Percentiles rank a stretch among this genome's conserved stretches.
Conservation (phyloP, 176 grass and related monocot species). For the Raddia guianensis region DNA sequence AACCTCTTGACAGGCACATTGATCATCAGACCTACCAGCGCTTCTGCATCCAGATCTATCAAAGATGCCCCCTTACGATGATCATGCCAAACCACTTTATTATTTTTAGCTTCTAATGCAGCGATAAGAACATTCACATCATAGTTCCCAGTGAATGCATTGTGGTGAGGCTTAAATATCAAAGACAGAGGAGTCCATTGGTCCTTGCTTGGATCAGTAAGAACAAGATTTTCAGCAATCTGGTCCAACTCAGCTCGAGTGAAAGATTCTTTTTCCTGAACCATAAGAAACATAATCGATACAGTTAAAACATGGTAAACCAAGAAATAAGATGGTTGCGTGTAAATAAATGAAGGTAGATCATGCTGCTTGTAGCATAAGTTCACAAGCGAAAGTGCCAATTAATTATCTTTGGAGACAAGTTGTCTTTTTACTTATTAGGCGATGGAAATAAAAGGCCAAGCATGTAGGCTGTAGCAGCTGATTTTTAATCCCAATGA, state of each 20-base stretch:
- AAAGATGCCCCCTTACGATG: slow-evolving; percentile 61
- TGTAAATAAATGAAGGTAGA: background rate
- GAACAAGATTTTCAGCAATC: slow-evolving; percentile 64
- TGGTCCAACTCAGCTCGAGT: slow-evolving; percentile 63
- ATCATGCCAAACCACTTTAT: slow-evolving; percentile 86
- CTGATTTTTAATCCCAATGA: background rate
- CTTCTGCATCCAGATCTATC: slow-evolving; percentile 57
- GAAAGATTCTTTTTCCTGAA: slow-evolving; percentile 77
- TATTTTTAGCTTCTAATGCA: slow-evolving; percentile 66
- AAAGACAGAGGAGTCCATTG: slow-evolving; percentile 69
- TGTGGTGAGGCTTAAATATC: slow-evolving; percentile 87
- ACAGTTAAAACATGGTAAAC: slow-evolving; percentile 17
- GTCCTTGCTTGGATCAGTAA: slow-evolving; percentile 56
- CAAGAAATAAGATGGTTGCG: background rate
- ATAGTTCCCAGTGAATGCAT: slow-evolving; percentile 83
- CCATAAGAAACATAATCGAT: slow-evolving; percentile 37
- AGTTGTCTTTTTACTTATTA: background rate
- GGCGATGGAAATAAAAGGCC: background rate
- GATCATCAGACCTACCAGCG: slow-evolving; percentile 75
- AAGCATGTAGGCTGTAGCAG: background rate
- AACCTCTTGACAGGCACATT: slow-evolving; percentile 62
- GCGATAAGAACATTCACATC: slow-evolving; percentile 89
- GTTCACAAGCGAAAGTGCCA: background rate
- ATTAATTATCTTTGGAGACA: background rate
- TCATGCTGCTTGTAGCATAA: background rate